Base-by-base conservation (phyloP, 805 yeast species). In the Candida krabiensis region DNA sequence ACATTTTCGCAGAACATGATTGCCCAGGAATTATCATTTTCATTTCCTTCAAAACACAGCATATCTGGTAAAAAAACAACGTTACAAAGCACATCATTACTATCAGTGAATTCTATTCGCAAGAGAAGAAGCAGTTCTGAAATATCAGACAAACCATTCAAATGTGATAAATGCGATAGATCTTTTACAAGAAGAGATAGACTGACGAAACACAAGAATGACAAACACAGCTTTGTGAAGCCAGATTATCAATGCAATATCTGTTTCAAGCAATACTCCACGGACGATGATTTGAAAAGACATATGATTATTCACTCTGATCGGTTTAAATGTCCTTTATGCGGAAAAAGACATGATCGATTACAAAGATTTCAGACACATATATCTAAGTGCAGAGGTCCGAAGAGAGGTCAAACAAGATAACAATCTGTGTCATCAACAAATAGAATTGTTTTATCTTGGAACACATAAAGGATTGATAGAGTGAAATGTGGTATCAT, bases 351-450 rank as follows among this genome's bases (percentile, higher is more conserved):
- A 13, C 31, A 37, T 18, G 45, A 41, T 38, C 19, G 45, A 18
- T 16, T 27, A 9, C 19, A 26, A 19, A 38, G 60, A 28, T 50
- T 28, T 15, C 49, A 46, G 13, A 36, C 41, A 4, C 60, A 55
- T 28, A 13, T 49, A 12, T 34, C 28, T 7, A 52, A 45, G 13
- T 52, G 57, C 28, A 33, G 19, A 30, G 14, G 23, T 22, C 12
- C 22, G 28, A 22, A 17, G 8, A 4, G 21, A 12, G 28, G 2
- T 21, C n/a, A n/a, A n/a, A n/a, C n/a, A n/a, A n/a, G n/a, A n/a
- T n/a, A n/a, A n/a, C n/a, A n/a, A n/a, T n/a, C n/a, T n/a, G n/a
- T n/a, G n/a, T n/a, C n/a, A n/a, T n/a, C n/a, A n/a, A n/a, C n/a
- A n/a, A n/a, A n/a, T n/a, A n/a, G n/a, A n/a, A n/a, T n/a, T n/a